A percentile compares a stretch with the other conserved stretches of the same genome.
These are phyloP conservation scores for Fraxinus xanthoxyloides DNA, from an alignment of 305 asterid genomes.

Conservation along the genomic window DNA sequence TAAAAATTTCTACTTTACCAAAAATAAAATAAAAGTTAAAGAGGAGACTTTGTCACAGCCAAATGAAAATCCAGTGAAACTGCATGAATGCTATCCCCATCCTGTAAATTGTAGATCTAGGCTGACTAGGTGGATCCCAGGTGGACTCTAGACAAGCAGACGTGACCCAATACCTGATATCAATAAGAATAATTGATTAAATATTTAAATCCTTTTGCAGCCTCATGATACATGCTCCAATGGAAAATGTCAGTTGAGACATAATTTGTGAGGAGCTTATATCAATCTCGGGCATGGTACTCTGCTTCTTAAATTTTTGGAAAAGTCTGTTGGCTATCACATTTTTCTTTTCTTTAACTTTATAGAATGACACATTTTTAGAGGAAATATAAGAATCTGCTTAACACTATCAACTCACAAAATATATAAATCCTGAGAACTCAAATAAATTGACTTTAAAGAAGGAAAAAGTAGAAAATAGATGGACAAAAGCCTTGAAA, in stretches of 20 bases:
- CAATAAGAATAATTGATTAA: neutral
- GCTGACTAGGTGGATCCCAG: neutral
- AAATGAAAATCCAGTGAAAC: neutral
- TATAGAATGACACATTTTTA: neutral
- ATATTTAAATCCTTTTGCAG: neutral
- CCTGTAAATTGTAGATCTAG: neutral
- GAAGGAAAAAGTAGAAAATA: neutral
- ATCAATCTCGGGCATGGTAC: neutral
- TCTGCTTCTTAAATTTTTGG: neutral
- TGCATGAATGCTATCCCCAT: neutral
- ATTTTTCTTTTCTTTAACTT: neutral
- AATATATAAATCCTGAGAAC: neutral
- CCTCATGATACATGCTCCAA: neutral
- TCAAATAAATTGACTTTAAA: neutral
- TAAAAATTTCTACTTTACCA: neutral
- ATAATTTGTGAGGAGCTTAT: neutral
- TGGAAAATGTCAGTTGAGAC: neutral
- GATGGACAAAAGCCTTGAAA: slow-evolving; percentile 1
- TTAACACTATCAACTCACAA: neutral
- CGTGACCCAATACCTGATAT: neutral
- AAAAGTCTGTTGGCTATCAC: neutral
- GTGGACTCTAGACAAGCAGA: neutral
- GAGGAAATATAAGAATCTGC: neutral
- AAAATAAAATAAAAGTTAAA: neutral
- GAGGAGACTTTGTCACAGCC: neutral